These are phyloP conservation scores for Vigna nakashimae DNA, from an alignment of 306 rosid genomes.

Conservation along the genomic window DNA sequence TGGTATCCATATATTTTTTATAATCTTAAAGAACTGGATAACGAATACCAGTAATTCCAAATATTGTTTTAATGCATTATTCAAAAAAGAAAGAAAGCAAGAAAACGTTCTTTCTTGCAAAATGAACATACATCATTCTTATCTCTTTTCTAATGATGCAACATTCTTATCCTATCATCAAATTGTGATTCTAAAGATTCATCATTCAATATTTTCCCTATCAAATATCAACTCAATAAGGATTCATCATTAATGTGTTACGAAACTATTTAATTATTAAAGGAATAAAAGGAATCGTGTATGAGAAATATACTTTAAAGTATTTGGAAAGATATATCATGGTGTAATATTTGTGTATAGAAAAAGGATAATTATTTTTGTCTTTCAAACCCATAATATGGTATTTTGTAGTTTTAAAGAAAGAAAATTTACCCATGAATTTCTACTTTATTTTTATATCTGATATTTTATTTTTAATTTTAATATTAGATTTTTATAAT, in stretches of 20 bases:
- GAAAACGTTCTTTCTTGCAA: not conserved
- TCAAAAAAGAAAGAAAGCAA: not conserved
- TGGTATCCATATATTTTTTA: too few relatives aligned
- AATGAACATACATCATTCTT: not conserved
- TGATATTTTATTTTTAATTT: not conserved
- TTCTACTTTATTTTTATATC: not conserved
- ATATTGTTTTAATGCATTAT: not conserved
- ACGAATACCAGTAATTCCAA: not conserved
- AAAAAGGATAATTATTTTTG: not conserved
- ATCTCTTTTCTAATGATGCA: not conserved
- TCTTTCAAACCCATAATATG: not conserved
- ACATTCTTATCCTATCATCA: not conserved
- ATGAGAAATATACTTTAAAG: not conserved
- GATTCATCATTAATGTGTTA: not conserved
- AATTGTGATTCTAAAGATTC: not conserved
- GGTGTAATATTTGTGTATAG: constrained; percentile 1
- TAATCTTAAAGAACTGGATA: not conserved
- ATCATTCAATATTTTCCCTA: not conserved
- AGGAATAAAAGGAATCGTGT: not conserved
- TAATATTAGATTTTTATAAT: too few relatives aligned
- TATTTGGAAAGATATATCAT: not conserved
- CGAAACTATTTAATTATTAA: not conserved
- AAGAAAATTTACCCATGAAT: not conserved
- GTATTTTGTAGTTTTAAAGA: not conserved
- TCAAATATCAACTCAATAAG: not conserved